phyloP scores from a whole-genome alignment of 176 grass and related monocot species.

The Carex kokanica region DNA sequence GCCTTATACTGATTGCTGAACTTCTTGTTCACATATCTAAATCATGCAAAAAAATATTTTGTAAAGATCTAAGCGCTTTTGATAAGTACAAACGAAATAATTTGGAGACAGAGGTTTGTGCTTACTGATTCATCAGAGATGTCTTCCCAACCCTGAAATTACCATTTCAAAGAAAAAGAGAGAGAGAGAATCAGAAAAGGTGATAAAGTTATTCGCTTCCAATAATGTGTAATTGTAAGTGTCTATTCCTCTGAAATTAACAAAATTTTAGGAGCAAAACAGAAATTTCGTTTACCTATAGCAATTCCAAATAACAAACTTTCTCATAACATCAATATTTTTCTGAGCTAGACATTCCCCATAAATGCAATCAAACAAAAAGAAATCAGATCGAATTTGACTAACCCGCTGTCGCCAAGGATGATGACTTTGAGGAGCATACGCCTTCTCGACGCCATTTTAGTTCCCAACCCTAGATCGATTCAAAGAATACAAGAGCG shows the following conservation, averaged over 20 bases:
- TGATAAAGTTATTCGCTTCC: not conserved
- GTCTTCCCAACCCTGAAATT: slow-evolving; percentile 85
- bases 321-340: not conserved
- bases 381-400: not conserved
- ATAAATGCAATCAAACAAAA: not conserved
- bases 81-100: not conserved
- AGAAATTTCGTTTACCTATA: not conserved
- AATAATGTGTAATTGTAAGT: not conserved
- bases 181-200: slow-evolving; percentile 11
- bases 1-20: slow-evolving; percentile 99
- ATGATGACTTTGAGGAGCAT: slow-evolving; percentile 99
- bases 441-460: slow-evolving; percentile 84
- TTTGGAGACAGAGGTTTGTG: not conserved
- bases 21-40: slow-evolving; percentile 88
- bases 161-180: not conserved
- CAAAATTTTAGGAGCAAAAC: not conserved
- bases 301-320: not conserved
- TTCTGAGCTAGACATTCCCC: not conserved
- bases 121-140: slow-evolving; percentile 95
- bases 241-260: not conserved
- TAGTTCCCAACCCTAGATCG: slow-evolving; percentile 18
- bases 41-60: slow-evolving; percentile 2
- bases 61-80: not conserved
- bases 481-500: not conserved
- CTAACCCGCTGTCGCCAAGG: slow-evolving; percentile 98